A percentile compares a stretch with the other conserved stretches of the same genome.
Evolutionary conservation across 306 rosid species (phyloP).

Genomic region (Luffa acutangula): DNA sequence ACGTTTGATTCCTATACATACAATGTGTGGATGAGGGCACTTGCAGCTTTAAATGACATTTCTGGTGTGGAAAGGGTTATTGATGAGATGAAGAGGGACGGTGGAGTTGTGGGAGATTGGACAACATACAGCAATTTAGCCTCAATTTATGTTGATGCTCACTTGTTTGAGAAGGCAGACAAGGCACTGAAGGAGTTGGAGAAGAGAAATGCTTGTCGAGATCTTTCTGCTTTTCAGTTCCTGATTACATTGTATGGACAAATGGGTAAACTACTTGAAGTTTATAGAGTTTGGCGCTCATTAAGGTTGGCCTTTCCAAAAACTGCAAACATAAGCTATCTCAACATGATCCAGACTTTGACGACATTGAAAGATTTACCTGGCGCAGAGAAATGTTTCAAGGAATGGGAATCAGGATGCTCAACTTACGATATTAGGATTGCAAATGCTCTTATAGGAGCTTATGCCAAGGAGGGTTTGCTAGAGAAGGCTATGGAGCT

Average conservation of each 20-base stretch:
- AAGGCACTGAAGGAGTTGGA: constrained; percentile 73
- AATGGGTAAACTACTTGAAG: constrained; percentile 52
- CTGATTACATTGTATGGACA: constrained; percentile 69
- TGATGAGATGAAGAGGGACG: constrained; percentile 85
- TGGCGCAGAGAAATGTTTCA: constrained; percentile 79
- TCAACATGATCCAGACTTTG: constrained; percentile 70
- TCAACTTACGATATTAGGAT: constrained; percentile 67
- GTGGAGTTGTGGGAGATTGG: constrained; percentile 70
- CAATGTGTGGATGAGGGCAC: constrained; percentile 83
- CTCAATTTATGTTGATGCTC: constrained; percentile 60
- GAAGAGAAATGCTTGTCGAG: constrained; percentile 46
- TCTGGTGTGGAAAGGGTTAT: constrained; percentile 74
- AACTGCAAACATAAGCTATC: constrained; percentile 76
- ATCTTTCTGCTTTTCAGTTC: constrained; percentile 68
- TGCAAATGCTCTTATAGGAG: constrained; percentile 61
- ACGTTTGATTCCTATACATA: constrained; percentile 56
- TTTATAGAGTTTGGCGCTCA: constrained; percentile 83
- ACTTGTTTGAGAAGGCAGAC: constrained; percentile 61
- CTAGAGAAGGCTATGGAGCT: constrained; percentile 67
- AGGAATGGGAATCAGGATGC: constrained; percentile 62
- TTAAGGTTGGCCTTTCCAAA: constrained; percentile 72
- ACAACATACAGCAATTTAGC: constrained; percentile 83
- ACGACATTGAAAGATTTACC: constrained; percentile 71
- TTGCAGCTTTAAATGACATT: constrained; percentile 64
- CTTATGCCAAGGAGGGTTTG: constrained; percentile 42